Evolutionary conservation across 495 filamentous ascomycete genomes (phyloP), one percentile per base, ranked within the genome.

Genomic region (Penicillium soppii): DNA sequence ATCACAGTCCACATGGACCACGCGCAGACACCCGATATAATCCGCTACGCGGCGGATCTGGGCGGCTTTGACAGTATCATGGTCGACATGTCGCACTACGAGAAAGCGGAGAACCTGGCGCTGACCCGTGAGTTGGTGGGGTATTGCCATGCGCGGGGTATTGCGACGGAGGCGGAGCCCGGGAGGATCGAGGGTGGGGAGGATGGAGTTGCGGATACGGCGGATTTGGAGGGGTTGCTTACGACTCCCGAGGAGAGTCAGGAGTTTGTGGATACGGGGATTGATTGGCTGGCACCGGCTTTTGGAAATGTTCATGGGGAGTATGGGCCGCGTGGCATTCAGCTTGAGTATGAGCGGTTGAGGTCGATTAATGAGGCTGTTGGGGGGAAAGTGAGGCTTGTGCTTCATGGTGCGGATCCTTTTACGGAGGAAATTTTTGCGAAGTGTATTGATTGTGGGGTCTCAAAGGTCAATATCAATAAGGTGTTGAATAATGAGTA

Each of bases 301-400:
- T 92, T 95, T 67, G 89, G 89, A 3, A 92, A 92, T 63, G 86
- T 95, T 30, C 89, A 92, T 72, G 89, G 90, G 5, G 82, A 86
- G 57, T 95, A 92, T 68, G 89, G 88, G 0, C 82, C 84, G 0
- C 67, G 85, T 9, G 89, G 88, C 0, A 86, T 90, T 21, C 80
- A 80, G 72, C 61, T 90, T 33, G 87, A 91, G 65, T 91, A 86
- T 68, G 83, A 86, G 23, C 73, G 87, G 30, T 68, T 94, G 43
- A 62, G 80, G 54, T 66, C 66, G 9, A 88, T 94, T 61, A 78
- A 83, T 50, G 67, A 81, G 51, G 70, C 72, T 17, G 84, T 88
- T 2, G 82, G 84, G 23, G 74, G 79, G 36, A 62, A 74, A 42
- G 87, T 91, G 16, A 63, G 78, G 49, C 61, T 94, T 39, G 89